phyloP scores from a whole-genome alignment of 495 filamentous ascomycete genomes.

The Penicillium desertorum region DNA sequence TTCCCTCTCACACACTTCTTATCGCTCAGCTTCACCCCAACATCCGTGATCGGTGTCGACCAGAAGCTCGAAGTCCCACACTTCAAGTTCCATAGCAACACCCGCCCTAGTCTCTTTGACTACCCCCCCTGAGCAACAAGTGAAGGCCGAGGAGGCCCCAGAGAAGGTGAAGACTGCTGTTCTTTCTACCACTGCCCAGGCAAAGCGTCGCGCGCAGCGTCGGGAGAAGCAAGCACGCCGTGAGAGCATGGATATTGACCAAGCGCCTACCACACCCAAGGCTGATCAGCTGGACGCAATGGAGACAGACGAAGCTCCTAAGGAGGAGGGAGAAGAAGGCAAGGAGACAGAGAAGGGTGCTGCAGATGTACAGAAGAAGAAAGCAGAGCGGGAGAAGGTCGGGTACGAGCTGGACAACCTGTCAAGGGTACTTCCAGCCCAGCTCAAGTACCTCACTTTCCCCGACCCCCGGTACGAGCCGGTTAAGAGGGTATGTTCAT shows the following conservation, averaged over 20 bases:
- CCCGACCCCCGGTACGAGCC: slow-evolving; percentile 82
- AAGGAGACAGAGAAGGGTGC: slow-evolving; percentile 66
- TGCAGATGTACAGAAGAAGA: slow-evolving; percentile 66
- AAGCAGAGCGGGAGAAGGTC: slow-evolving; percentile 91
- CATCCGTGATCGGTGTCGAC: slow-evolving; percentile 90
- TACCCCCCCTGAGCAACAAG: slow-evolving; percentile 96
- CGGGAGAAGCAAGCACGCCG: slow-evolving; percentile 70
- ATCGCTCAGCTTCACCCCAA: slow-evolving; percentile 88
- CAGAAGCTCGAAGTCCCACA: slow-evolving; percentile 90
- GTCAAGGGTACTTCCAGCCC: slow-evolving; percentile 87
- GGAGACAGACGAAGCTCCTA: slow-evolving; percentile 77
- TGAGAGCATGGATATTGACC: slow-evolving; percentile 88
- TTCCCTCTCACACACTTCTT: slow-evolving; percentile 99
- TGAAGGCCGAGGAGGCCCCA: slow-evolving; percentile 88
- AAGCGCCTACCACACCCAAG: slow-evolving; percentile 72
- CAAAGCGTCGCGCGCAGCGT: slow-evolving; percentile 81
- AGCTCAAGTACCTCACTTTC: slow-evolving; percentile 95
- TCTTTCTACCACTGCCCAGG: slow-evolving; percentile 93
- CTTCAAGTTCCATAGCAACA: slow-evolving; percentile 95
- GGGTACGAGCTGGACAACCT: slow-evolving; percentile 97
- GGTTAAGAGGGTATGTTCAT: slow-evolving; percentile 79
- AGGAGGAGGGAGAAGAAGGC: slow-evolving; percentile 57
- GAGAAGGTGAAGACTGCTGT: slow-evolving; percentile 95
- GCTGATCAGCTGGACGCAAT: slow-evolving; percentile 78
- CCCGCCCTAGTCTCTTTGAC: slow-evolving; percentile 92